A percentile compares a stretch with the other conserved stretches of the same genome.
phyloP scores from a whole-genome alignment of 2,329 filamentous ascomycete species.

The Raffaelea ambrosiae region DNA sequence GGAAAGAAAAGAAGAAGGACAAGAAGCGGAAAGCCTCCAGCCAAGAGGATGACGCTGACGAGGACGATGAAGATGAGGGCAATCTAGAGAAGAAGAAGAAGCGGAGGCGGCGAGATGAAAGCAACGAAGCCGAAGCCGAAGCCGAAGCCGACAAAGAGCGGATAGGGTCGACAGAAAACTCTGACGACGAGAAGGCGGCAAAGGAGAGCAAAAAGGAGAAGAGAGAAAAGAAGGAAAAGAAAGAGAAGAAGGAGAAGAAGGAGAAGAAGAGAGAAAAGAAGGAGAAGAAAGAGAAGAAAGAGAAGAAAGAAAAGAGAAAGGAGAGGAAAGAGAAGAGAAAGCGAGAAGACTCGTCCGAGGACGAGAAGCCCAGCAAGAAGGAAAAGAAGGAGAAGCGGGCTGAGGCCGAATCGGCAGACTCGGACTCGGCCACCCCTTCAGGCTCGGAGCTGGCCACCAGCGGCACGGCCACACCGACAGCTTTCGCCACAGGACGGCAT shows the following conservation, averaged over 20 bases:
- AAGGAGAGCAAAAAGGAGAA: conserved; percentile 28
- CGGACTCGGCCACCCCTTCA: conserved; percentile 32
- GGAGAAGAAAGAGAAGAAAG: conserved; percentile 30
- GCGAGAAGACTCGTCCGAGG: conserved; percentile 25
- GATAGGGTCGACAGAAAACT: conserved; percentile 27
- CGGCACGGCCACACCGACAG: too few relatives aligned
- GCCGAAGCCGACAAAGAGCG: conserved; percentile 17
- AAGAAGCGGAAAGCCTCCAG: conserved; percentile 38
- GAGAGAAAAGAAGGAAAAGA: conserved; percentile 7
- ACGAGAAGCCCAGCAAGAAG: conserved; percentile 30
- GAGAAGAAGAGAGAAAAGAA: conserved; percentile 18
- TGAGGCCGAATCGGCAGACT: conserved; percentile 15
- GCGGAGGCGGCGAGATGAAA: conserved; percentile 24
- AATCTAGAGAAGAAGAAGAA: conserved; percentile 25
- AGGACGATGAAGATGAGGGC: conserved; percentile 26
- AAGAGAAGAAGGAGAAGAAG: conserved; percentile 17
- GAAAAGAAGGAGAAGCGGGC: conserved; percentile 19
- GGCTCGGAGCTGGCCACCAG: conserved; percentile 17
- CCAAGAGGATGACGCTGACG: conserved; percentile 24
- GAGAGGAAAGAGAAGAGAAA: conserved; percentile 5
- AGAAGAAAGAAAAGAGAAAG: conserved; percentile 14
- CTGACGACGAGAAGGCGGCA: conserved; percentile 17
- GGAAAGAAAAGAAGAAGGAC: conserved; percentile 29
- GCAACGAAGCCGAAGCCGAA: conserved; percentile 28
- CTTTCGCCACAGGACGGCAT: conserved; percentile 49